A percentile compares a stretch with the other conserved stretches of the same genome.
phyloP scores from a whole-genome alignment of 257 asterid species.

The Nicotiana knightiana region DNA sequence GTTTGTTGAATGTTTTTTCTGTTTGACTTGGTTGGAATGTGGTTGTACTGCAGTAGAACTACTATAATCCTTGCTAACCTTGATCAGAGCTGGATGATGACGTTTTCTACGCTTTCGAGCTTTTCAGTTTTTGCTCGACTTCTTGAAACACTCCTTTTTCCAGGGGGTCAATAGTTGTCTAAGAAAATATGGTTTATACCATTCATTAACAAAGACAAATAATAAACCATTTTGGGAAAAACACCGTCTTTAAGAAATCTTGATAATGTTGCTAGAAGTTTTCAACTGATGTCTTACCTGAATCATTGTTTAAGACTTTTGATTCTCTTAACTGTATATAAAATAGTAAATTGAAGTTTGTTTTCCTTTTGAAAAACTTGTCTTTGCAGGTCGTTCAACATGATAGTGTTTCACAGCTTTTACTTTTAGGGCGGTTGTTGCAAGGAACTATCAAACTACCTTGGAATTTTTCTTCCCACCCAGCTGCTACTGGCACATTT shows the following conservation, averaged over 20 bases:
- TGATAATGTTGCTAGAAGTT: background rate
- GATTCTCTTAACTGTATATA: constrained; percentile 1
- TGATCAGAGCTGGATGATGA: background rate
- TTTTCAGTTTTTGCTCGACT: background rate
- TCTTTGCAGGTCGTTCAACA: constrained; percentile 77
- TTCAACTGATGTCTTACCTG: too few relatives aligned
- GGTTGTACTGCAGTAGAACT: background rate
- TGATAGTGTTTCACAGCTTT: constrained; percentile 85
- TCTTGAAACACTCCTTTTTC: background rate
- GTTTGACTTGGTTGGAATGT: background rate
- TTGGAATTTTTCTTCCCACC: constrained; percentile 90
- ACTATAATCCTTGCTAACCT: constrained; percentile 2
- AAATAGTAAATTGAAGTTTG: background rate
- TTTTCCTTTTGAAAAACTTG: background rate
- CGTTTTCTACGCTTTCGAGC: background rate
- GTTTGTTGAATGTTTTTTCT: background rate
- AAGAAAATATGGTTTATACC: background rate
- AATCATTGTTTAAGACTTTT: constrained; percentile 5
- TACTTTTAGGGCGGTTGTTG: constrained; percentile 89
- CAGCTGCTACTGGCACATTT: constrained; percentile 91
- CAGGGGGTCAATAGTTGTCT: background rate
- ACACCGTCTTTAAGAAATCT: background rate
- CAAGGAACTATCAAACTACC: constrained; percentile 85
- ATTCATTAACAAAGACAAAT: background rate
- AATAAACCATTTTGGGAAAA: background rate